Evolutionary conservation across 495 filamentous ascomycete species (phyloP).

Genomic region (Apodospora peruviana): DNA sequence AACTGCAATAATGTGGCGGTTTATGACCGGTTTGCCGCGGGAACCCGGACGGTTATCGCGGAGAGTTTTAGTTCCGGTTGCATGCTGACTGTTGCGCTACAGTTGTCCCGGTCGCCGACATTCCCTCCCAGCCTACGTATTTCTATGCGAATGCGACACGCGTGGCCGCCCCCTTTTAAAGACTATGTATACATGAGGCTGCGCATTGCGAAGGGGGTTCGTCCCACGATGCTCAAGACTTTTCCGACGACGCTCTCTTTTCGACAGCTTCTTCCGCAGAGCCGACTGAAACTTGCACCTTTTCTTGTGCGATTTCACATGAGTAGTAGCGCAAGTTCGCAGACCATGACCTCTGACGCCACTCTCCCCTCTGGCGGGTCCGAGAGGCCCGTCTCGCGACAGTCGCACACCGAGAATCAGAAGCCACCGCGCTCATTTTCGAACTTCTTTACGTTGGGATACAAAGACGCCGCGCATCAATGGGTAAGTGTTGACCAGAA

Average conservation of each 20-base stretch:
- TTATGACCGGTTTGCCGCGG: too few relatives aligned
- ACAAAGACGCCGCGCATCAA: slow-evolving; percentile 85
- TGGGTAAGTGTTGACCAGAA: slow-evolving; percentile 59
- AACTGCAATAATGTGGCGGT: too few relatives aligned
- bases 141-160: slow-evolving; percentile 3
- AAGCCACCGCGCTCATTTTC: too few relatives aligned
- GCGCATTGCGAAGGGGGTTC: slow-evolving; percentile 10
- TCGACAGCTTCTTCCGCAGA: slow-evolving; percentile 17
- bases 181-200: slow-evolving; percentile 12
- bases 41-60: too few relatives aligned
- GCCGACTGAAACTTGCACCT: slow-evolving; percentile 18
- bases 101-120: too few relatives aligned
- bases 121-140: neutral
- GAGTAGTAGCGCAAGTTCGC: slow-evolving; percentile 6
- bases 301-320: slow-evolving; percentile 4
- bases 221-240: slow-evolving; percentile 24
- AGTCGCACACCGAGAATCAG: neutral
- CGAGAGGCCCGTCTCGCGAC: slow-evolving; percentile 44
- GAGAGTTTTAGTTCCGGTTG: too few relatives aligned
- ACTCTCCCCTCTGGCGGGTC: slow-evolving; percentile 19
- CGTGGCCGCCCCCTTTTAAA: too few relatives aligned
- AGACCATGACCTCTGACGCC: slow-evolving; percentile 28
- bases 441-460: slow-evolving; percentile 73
- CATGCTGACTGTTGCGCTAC: too few relatives aligned
- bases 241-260: slow-evolving; percentile 13